Evolutionary conservation across 2,329 filamentous ascomycete genomes (phyloP), one percentile per base, ranked within the genome.

Genomic region (Pestalotiopsis sp.): DNA sequence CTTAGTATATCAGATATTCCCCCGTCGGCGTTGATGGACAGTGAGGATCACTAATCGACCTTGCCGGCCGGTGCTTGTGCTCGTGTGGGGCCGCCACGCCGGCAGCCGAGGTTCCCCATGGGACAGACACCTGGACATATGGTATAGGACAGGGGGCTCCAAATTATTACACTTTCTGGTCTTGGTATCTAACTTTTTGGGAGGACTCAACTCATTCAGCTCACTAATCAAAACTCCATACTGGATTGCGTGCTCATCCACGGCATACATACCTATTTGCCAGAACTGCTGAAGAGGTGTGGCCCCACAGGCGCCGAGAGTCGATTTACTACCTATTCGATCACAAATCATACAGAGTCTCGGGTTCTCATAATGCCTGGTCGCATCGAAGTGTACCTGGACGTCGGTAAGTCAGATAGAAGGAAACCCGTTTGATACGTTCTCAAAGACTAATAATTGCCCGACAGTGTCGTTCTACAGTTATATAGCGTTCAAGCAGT

Each of bases 301-400:
- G 52, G 52, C 17, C 20, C 20, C 57, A n/a, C 20, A 17, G 20
- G 20, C 45, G 45, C 45, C 45, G 20, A 52, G 45, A 52, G 45
- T 9, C 3, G 20, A 17, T 3, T n/a, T n/a, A 17, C 17, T 9
- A 49, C 45, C 17, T 17, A 52, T 20, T 6, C 17, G 45, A 52
- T 52, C 45, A 52, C 45, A 27, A 59, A 27, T 59, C 12, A 59
- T 13, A 12, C 36, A 36, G 17, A 23, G 6, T 52, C 45, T 23
- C 2, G n/a, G 14, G 17, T 66, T 17, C 7, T 36, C n/a, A 78
- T 59, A 52, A 91, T 92, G 90, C 83, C 82, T 23, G 85, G 86
- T 66, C 86, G 86, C 68, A 92, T 93, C 72, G 89, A 91, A 70
- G 86, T 85, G 69, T 93, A 92, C 75, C 71, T 93, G 67, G 91